Conservation (phyloP, 2,329 filamentous ascomycete genomes). For the Juglanconis sp. region DNA sequence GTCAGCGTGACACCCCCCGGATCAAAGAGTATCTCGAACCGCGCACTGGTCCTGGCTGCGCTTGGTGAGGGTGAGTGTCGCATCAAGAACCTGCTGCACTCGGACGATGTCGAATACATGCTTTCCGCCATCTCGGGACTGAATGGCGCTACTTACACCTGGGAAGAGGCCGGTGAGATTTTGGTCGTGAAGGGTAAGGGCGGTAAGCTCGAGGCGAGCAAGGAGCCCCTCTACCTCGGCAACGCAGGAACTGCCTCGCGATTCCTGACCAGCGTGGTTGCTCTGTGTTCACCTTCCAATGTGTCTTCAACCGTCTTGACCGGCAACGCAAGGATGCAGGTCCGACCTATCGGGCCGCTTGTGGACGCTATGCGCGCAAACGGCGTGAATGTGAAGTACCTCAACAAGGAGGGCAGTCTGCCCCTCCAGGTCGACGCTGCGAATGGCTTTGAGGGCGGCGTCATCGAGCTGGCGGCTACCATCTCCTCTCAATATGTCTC, state of each 20-base stretch:
- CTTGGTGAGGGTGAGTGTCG: slow-evolving; percentile 82
- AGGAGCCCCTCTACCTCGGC: slow-evolving; percentile 80
- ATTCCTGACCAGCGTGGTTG: slow-evolving; percentile 88
- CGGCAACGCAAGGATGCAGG: slow-evolving; percentile 94
- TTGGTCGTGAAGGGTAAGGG: slow-evolving; percentile 87
- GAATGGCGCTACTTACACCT: slow-evolving; percentile 82
- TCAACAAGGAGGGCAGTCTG: slow-evolving; percentile 79
- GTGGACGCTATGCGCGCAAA: slow-evolving; percentile 87
- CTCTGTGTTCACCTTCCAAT: slow-evolving; percentile 68
- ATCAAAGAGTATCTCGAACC: slow-evolving; percentile 96
- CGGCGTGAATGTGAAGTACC: slow-evolving; percentile 81
- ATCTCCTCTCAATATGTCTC: slow-evolving; percentile 99
- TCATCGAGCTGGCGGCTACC: slow-evolving; percentile 89
- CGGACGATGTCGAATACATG: slow-evolving; percentile 97
- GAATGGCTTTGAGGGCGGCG: slow-evolving; percentile 77
- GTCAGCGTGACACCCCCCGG: slow-evolving; percentile 85
- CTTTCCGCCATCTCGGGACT: slow-evolving; percentile 83
- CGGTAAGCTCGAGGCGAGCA: slow-evolving; percentile 75
- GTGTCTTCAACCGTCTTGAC: slow-evolving; percentile 76
- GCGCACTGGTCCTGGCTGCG: slow-evolving; percentile 89
- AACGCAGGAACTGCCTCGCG: slow-evolving; percentile 95
- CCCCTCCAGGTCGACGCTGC: slow-evolving; percentile 80
- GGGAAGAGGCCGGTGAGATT: slow-evolving; percentile 92
- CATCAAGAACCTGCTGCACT: slow-evolving; percentile 90
- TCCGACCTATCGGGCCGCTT: slow-evolving; percentile 86